Evolutionary conservation across 352 stramenopile genomes (phyloP).

Genomic region (Pythium aristosporum): DNA sequence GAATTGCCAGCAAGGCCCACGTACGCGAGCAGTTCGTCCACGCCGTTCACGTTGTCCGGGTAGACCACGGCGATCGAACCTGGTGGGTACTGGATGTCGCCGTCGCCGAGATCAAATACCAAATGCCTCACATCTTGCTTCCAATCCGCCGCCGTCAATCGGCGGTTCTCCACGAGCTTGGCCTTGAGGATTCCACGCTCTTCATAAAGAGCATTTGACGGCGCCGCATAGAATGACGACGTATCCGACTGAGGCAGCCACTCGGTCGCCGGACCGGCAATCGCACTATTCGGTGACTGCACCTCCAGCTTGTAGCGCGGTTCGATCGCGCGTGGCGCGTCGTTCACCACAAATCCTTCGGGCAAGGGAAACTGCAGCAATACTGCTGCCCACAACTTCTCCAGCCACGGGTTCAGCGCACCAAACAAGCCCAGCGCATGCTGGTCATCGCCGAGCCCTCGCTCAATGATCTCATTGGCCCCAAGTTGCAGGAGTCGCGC

Average conservation of each 20-base stretch:
- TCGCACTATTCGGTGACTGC: constrained; percentile 22
- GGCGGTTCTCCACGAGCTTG: constrained; percentile 56
- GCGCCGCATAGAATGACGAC: constrained; percentile 65
- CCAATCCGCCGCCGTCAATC: constrained; percentile 70
- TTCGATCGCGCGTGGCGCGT: constrained; percentile 52
- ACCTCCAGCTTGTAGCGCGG: constrained; percentile 47
- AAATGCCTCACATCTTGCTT: constrained; percentile 82
- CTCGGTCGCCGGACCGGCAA: neutral
- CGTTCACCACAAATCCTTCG: constrained; percentile 58
- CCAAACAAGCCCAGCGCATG: constrained; percentile 86
- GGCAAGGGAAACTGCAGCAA: constrained; percentile 50
- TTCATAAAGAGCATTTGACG: constrained; percentile 37
- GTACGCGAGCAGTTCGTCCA: constrained; percentile 69
- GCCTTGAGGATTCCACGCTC: constrained; percentile 52
- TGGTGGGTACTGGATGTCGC: constrained; percentile 41
- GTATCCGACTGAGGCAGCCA: neutral
- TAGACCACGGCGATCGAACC: constrained; percentile 80
- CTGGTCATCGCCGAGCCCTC: constrained; percentile 88
- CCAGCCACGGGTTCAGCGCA: constrained; percentile 78
- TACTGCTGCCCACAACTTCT: constrained; percentile 65
- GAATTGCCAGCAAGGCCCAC: constrained; percentile 35
- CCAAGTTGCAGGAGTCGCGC: constrained; percentile 86
- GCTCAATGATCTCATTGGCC: constrained; percentile 64
- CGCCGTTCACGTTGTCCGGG: constrained; percentile 69
- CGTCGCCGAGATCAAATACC: constrained; percentile 52